Conservation (phyloP, 148 eudicot genomes). For the Beta vulgaris region DNA sequence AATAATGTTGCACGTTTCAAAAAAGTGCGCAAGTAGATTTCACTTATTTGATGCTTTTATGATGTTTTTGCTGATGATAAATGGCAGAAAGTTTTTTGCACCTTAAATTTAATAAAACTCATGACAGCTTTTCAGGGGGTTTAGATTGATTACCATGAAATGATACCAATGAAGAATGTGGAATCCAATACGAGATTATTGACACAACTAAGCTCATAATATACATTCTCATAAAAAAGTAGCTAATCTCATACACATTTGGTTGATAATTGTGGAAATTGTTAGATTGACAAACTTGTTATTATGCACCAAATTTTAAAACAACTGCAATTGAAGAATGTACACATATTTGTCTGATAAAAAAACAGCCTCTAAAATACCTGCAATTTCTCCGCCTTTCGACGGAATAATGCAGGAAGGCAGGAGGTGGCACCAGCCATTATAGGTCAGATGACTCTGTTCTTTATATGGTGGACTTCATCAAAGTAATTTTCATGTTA, state of each 20-base stretch:
- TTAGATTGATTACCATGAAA: slow-evolving; percentile 21
- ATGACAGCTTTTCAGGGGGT: too few relatives aligned
- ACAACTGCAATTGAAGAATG: neutral
- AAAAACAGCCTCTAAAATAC: slow-evolving; percentile 31
- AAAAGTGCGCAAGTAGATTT: too few relatives aligned
- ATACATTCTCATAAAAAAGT: slow-evolving; percentile 7
- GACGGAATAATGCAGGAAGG: slow-evolving; percentile 42
- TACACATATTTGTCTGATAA: neutral
- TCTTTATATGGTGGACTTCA: slow-evolving; percentile 21
- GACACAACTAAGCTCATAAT: slow-evolving; percentile 10
- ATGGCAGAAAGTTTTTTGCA: too few relatives aligned
- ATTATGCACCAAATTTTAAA: neutral
- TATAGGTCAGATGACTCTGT: too few relatives aligned
- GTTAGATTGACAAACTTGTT: too few relatives aligned
- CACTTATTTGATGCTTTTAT: too few relatives aligned
- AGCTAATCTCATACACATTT: too few relatives aligned
- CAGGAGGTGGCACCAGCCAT: slow-evolving; percentile 38
- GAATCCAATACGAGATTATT: slow-evolving; percentile 17
- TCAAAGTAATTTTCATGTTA: slow-evolving; percentile 1
- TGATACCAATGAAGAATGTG: neutral
- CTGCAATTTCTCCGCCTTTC: slow-evolving; percentile 42
- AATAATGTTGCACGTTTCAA: too few relatives aligned
- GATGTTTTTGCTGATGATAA: too few relatives aligned
- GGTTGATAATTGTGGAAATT: too few relatives aligned
- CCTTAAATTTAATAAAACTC: too few relatives aligned